Evolutionary conservation across 352 stramenopile species (phyloP).

Genomic region (Halophytophthora batemanensis): DNA sequence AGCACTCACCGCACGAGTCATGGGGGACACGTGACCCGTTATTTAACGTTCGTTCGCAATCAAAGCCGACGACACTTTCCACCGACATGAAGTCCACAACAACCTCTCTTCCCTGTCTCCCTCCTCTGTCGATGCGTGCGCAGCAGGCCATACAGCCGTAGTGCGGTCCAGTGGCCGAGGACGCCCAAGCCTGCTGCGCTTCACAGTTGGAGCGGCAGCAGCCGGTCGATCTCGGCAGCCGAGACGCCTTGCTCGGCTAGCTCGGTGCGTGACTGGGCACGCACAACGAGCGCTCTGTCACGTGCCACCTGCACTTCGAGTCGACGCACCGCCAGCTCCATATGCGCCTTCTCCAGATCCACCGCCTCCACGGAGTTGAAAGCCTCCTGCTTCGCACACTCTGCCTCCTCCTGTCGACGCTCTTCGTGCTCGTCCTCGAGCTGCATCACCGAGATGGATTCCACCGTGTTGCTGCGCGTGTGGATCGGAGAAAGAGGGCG

Average conservation of each 20-base stretch:
- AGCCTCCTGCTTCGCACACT: conserved; percentile 13
- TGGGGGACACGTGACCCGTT: too few relatives aligned
- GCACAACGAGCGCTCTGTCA: conserved; percentile 27
- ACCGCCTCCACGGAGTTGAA: conserved; percentile 22
- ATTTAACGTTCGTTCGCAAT: too few relatives aligned
- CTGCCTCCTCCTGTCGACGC: background rate
- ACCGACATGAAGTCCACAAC: too few relatives aligned
- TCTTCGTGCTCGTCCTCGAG: conserved; percentile 14
- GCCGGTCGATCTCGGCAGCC: conserved; percentile 22
- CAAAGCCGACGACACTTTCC: too few relatives aligned
- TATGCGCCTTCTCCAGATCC: conserved; percentile 27
- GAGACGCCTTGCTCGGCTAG: conserved; percentile 27
- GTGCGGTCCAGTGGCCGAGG: too few relatives aligned
- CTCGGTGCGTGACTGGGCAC: conserved; percentile 23
- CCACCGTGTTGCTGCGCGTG: conserved; percentile 11
- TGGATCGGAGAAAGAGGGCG: background rate
- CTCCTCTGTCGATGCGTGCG: too few relatives aligned
- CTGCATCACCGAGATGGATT: conserved; percentile 18
- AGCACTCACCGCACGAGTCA: too few relatives aligned
- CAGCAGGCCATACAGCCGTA: too few relatives aligned
- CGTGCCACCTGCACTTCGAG: conserved; percentile 31
- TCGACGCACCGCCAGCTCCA: conserved; percentile 28
- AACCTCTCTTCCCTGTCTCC: too few relatives aligned
- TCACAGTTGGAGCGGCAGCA: conserved; percentile 32
- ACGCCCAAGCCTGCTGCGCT: background rate